Conservation (phyloP, 371 early-diverging fungal genomes). For the Mucor lusitanicus region DNA sequence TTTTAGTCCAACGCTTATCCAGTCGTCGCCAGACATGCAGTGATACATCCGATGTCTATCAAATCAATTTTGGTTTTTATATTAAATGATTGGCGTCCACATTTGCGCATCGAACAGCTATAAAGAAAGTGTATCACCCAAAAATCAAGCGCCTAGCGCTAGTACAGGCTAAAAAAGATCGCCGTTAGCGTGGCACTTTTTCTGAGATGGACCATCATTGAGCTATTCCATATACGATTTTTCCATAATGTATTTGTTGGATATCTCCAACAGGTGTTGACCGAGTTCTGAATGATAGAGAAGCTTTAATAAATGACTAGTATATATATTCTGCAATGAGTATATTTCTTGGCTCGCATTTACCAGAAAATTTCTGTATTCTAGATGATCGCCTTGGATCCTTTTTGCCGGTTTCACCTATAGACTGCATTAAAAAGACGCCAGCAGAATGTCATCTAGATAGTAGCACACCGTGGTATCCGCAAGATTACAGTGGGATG, state of each 20-base stretch:
- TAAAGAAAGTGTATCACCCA: neutral
- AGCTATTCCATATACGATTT: neutral
- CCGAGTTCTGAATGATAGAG: too few species aligned
- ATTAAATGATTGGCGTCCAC: neutral
- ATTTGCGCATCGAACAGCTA: neutral
- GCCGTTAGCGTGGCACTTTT: neutral
- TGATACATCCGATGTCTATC: neutral
- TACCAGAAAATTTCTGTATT: neutral
- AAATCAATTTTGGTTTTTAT: neutral
- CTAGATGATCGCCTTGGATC: neutral
- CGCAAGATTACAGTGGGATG: too few species aligned
- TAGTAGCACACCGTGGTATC: too few species aligned
- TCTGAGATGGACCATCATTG: neutral
- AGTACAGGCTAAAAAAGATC: neutral
- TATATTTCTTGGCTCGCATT: neutral
- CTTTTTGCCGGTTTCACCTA: neutral
- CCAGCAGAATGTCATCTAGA: neutral
- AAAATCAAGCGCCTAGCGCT: neutral
- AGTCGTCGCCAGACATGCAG: neutral
- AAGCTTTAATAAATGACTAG: too few species aligned
- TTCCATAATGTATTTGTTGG: neutral
- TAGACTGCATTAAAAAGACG: neutral
- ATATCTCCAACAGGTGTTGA: neutral
- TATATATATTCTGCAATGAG: neutral
- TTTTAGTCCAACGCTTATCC: neutral